A percentile compares a stretch with the other conserved stretches of the same genome.
Conservation (phyloP, 305 asterid genomes). For the Solanum aculeatissimum region DNA sequence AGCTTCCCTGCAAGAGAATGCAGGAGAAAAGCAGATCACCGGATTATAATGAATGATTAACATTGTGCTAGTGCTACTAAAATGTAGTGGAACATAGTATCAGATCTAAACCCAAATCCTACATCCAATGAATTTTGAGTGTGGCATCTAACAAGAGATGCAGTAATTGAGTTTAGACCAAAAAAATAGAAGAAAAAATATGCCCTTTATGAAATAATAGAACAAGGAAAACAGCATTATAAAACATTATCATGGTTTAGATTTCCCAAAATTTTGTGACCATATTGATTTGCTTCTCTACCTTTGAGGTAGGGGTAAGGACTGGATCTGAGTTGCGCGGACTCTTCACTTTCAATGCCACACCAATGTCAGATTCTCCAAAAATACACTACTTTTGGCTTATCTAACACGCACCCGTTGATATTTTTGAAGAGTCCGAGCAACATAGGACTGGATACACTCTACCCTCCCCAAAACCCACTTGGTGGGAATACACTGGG, state of each 20-base stretch:
- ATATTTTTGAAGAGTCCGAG: no score
- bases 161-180: background rate
- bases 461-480: background rate
- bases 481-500: background rate
- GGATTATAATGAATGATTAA: background rate
- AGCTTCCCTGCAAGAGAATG: background rate
- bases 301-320: background rate
- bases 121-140: background rate
- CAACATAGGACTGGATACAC: no score
- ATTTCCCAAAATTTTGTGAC: background rate
- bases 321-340: no score
- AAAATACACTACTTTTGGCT: no score
- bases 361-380: no score
- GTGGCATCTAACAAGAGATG: background rate
- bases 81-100: background rate
- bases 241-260: background rate
- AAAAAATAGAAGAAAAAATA: background rate
- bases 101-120: background rate
- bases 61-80: background rate
- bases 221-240: background rate
- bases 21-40: background rate
- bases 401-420: no score
- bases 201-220: background rate
- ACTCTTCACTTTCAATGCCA: no score
- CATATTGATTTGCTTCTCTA: background rate